phyloP scores from a whole-genome alignment of 371 early-diverging fungal genomes.

The Apophysomyces elegans region DNA sequence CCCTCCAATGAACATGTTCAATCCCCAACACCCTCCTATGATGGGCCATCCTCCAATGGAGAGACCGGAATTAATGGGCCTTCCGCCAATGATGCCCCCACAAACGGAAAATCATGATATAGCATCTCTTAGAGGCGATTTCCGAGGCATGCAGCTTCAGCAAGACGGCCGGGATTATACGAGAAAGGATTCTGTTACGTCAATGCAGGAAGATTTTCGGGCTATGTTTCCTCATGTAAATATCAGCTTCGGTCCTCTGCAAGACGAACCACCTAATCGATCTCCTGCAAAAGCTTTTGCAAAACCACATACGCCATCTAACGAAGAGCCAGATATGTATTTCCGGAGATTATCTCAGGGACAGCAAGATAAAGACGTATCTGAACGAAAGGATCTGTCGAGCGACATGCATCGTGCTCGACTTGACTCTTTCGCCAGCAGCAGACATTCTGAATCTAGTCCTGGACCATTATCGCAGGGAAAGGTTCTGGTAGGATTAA shows the following conservation, averaged over 20 bases:
- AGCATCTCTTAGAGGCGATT: constrained; percentile 10
- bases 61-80: constrained; percentile 13
- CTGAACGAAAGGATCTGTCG: neutral
- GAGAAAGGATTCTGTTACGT: constrained; percentile 25
- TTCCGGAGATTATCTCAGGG: neutral
- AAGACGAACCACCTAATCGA: constrained; percentile 23
- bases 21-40: constrained; percentile 31
- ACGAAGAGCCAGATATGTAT: constrained; percentile 7
- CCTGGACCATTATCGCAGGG: neutral
- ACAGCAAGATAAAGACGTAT: neutral
- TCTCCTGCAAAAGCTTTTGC: constrained; percentile 1
- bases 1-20: constrained; percentile 34
- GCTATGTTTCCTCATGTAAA: constrained; percentile 74
- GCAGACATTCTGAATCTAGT: neutral
- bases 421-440: too few species aligned
- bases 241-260: constrained; percentile 62
- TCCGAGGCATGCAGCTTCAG: constrained; percentile 11
- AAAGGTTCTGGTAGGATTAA: neutral
- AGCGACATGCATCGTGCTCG: neutral
- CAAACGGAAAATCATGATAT: constrained; percentile 17
- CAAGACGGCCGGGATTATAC: constrained; percentile 9
- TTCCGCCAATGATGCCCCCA: constrained; percentile 15
- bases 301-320: constrained; percentile 15
- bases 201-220: constrained; percentile 64
- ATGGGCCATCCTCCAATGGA: constrained; percentile 28